Conservation (phyloP, 176 grass and related monocot genomes). For the sorghum (Sorghum bicolor) region DNA sequence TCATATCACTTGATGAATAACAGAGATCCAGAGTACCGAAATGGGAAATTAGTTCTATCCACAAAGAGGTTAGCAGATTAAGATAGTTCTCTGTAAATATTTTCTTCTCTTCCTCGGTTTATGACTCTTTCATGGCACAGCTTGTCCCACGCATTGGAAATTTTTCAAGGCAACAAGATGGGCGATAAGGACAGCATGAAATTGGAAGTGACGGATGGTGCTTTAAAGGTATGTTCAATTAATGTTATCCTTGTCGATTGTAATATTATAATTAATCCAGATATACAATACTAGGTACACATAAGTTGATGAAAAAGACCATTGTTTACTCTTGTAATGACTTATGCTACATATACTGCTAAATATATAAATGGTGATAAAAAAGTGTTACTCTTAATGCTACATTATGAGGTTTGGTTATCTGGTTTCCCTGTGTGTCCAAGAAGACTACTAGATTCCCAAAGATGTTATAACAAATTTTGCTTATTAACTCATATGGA, state of each 20-base stretch:
- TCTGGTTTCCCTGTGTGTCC: neutral
- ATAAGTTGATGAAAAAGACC: neutral
- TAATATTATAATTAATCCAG: neutral
- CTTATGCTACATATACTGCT: neutral
- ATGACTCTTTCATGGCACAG: constrained; percentile 41
- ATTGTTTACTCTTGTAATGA: neutral
- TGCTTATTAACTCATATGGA: neutral
- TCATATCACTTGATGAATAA: constrained; percentile 89
- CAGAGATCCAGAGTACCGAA: constrained; percentile 68
- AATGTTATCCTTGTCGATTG: neutral
- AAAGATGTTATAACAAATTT: neutral
- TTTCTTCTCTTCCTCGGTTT: constrained; percentile 14
- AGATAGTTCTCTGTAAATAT: constrained; percentile 7
- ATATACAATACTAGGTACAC: neutral
- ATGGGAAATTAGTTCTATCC: constrained; percentile 73
- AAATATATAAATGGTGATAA: neutral
- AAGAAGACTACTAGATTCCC: neutral
- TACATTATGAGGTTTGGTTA: neutral
- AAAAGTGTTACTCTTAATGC: neutral
- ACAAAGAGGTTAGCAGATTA: constrained; percentile 51
- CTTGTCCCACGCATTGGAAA: constrained; percentile 67
- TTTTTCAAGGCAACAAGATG: constrained; percentile 79
- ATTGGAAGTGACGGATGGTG: constrained; percentile 30
- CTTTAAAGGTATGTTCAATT: constrained; percentile 47
- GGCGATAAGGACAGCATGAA: constrained; percentile 50